Base-by-base conservation (phyloP, 2,329 filamentous ascomycete species). In the Cladosporium sp. region DNA sequence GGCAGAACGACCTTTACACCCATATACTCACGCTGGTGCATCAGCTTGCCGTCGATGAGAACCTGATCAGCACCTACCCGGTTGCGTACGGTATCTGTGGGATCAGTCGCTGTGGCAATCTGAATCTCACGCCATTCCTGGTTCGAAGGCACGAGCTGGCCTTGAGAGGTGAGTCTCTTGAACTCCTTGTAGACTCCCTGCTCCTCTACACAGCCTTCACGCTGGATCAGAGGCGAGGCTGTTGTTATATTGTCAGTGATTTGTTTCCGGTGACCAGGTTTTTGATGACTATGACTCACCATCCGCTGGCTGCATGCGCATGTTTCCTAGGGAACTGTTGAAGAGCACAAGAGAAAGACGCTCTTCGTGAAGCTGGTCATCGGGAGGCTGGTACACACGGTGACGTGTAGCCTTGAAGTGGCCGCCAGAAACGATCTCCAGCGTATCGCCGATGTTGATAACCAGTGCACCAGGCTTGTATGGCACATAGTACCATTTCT, bases 101-200 rank as follows among this genome's bases (percentile, higher is more conserved):
- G 53, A 51, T 56, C 54, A 1, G 51, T 56, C 2, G 44, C 54
- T 3, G 71, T 75, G 1, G 71, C 61, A 40, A 76, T 75, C 57
- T 76, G 73, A 22, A 75, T 74, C 59, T 77, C 74, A n/a, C 74
- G 68, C 73, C 72, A 77, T 54, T 76, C 65, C 1, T 44, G 34
- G 37, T 54, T 56, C 12, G 71, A 75, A 0, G 73, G 74, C 15
- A 75, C 72, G 6, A 70, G 64, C 18, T 68, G 56, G 5, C 71
- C 73, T 36, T 68, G 53, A 1, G 63, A 61, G 0, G 69, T 75
- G 15, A 70, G 67, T n/a, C 62, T 65, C 59, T 73, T 73, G 62
- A 74, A 76, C 39, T 74, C 71, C 32, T 67, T 69, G 59, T 73
- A 76, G 3, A 76, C 68, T 2, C 73, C 73, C 56, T 75, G 72